Conservation (phyloP, 2,329 filamentous ascomycete genomes). For the Nemania serpens region DNA sequence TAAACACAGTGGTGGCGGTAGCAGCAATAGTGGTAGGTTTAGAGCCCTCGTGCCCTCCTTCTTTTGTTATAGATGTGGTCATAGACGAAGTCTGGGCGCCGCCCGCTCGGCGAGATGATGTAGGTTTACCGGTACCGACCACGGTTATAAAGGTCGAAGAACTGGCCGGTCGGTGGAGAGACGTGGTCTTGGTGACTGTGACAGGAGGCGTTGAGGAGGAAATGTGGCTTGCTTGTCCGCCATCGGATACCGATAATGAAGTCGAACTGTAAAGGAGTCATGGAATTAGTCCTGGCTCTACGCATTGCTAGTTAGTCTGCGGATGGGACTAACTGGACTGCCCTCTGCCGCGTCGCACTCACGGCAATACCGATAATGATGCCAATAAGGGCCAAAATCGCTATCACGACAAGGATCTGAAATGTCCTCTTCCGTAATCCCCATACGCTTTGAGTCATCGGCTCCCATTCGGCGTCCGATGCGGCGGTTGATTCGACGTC, state of each 20-base stretch:
- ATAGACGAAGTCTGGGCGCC: neutral
- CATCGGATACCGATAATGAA: slow-evolving; percentile 2
- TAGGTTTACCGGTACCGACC: slow-evolving; percentile 5
- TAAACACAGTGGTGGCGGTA: slow-evolving; percentile 2
- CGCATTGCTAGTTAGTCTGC: neutral
- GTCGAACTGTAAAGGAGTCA: slow-evolving; percentile 14
- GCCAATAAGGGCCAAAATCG: slow-evolving; percentile 30
- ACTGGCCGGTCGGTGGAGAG: slow-evolving; percentile 14
- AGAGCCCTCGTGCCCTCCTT: neutral
- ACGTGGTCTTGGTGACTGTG: slow-evolving; percentile 24
- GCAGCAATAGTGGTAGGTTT: slow-evolving; percentile 1
- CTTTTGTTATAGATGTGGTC: slow-evolving; percentile 1
- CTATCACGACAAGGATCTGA: slow-evolving; percentile 24
- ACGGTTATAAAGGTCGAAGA: slow-evolving; percentile 11
- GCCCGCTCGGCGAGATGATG: slow-evolving; percentile 4
- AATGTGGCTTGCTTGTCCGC: slow-evolving; percentile 28
- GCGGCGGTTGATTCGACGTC: neutral
- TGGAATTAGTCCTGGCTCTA: neutral
- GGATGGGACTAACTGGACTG: slow-evolving; percentile 25
- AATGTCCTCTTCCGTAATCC: slow-evolving; percentile 27
- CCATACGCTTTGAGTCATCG: slow-evolving; percentile 5
- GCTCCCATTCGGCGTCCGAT: neutral
- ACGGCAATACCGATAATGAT: slow-evolving; percentile 32
- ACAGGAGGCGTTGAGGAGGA: slow-evolving; percentile 5
- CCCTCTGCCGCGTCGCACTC: slow-evolving; percentile 27